These are phyloP conservation scores for Lentithecium fluviatile DNA, from an alignment of 495 filamentous ascomycete genomes.

Conservation along the genomic window DNA sequence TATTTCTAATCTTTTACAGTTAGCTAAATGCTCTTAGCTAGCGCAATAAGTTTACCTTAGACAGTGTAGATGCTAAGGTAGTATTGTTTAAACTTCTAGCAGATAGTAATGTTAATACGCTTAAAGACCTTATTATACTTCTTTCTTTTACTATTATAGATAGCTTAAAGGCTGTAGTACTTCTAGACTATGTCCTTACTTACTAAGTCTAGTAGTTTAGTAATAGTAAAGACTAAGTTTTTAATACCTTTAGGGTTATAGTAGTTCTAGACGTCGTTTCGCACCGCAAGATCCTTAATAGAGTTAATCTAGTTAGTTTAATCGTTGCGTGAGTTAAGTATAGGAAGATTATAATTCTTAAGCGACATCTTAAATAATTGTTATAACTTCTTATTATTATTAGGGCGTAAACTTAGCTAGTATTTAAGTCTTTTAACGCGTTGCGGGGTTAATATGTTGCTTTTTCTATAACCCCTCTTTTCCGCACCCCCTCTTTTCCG, in stretches of 20 bases:
- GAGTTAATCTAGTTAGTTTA: neutral
- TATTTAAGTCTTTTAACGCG: neutral
- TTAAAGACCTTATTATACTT: neutral
- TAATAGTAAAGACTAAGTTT: neutral
- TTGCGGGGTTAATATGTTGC: neutral
- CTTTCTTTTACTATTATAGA: neutral
- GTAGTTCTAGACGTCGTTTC: neutral
- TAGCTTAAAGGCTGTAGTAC: neutral
- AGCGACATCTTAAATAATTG: neutral
- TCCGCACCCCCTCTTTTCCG: too few species aligned
- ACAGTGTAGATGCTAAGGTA: conserved; percentile 6
- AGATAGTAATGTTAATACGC: conserved; percentile 6
- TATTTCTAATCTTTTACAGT: neutral
- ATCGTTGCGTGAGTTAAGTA: neutral
- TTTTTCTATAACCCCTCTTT: neutral
- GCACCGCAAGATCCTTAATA: neutral
- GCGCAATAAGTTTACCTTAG: conserved; percentile 1
- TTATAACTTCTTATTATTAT: neutral
- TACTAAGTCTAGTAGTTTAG: neutral
- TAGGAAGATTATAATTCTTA: conserved; percentile 17
- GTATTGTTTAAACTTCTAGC: neutral
- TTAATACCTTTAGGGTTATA: neutral
- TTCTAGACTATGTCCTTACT: neutral
- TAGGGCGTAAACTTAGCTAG: neutral
- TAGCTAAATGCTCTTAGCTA: neutral